phyloP scores from a whole-genome alignment of 768 basidiomycete species.

The Suillus discolor region DNA sequence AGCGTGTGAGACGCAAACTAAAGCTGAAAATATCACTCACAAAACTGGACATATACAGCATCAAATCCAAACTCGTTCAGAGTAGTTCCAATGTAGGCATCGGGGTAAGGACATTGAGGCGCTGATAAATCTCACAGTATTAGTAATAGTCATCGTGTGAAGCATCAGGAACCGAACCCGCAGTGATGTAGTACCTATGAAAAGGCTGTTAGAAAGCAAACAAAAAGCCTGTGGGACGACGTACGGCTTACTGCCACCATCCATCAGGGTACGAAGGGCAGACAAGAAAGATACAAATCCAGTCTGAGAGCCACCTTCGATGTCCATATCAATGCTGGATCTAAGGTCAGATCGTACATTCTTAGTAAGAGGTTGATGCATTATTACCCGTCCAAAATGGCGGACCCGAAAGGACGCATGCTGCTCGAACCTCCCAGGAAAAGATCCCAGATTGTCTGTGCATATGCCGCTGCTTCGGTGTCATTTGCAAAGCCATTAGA shows the following conservation, averaged over 20 bases:
- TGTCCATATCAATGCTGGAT: constrained; percentile 45
- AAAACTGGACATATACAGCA: constrained; percentile 55
- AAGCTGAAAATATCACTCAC: constrained; percentile 18
- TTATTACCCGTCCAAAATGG: constrained; percentile 69
- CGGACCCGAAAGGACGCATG: constrained; percentile 71
- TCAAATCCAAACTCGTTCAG: constrained; percentile 47
- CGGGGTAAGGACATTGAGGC: constrained; percentile 51
- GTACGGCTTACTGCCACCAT: constrained; percentile 29
- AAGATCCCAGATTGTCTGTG: constrained; percentile 65
- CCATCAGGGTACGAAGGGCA: constrained; percentile 28
- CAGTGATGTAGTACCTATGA: constrained; percentile 46
- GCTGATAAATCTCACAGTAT: constrained; percentile 21
- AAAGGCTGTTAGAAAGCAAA: constrained; percentile 6
- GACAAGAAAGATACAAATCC: constrained; percentile 33
- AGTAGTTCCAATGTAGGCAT: constrained; percentile 45
- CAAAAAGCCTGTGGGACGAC: constrained; percentile 12
- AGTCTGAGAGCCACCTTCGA: constrained; percentile 44
- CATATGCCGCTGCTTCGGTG: constrained; percentile 58
- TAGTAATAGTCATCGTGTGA: neutral
- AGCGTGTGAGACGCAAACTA: neutral
- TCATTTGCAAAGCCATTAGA: constrained; percentile 62
- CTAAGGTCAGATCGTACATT: neutral
- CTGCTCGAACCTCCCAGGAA: constrained; percentile 66
- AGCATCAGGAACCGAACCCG: constrained; percentile 27
- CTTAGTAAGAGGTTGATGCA: neutral